These are phyloP conservation scores for Larix sibirica DNA, from an alignment of 83 land plant species.

Conservation along the genomic window DNA sequence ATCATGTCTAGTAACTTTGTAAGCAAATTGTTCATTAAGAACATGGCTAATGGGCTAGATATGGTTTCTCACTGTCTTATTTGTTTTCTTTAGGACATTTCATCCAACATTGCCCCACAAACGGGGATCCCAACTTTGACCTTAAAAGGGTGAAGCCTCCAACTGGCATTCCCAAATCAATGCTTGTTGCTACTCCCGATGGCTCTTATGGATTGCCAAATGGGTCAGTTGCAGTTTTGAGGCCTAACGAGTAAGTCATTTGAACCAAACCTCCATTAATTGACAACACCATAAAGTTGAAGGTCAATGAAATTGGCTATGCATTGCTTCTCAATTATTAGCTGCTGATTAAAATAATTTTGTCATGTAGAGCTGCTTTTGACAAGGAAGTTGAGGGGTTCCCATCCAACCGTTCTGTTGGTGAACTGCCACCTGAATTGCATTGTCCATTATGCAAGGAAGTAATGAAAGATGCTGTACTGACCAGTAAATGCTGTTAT, in stretches of 20 bases:
- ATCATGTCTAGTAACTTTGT: background rate
- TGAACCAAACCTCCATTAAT: background rate
- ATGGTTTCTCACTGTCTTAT: background rate
- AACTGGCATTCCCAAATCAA: conserved; percentile 95
- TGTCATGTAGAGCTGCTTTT: conserved; percentile 79
- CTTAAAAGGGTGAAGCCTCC: conserved; percentile 85
- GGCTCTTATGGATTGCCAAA: conserved; percentile 95
- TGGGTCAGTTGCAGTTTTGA: conserved; percentile 84
- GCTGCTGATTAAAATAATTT: background rate
- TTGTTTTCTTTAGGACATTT: conserved; percentile 74
- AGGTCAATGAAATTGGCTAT: background rate
- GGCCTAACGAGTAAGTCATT: conserved; percentile 82
- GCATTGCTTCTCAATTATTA: background rate
- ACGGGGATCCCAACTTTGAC: conserved; percentile 89
- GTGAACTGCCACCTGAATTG: conserved; percentile 82
- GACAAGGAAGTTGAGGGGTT: conserved; percentile 90
- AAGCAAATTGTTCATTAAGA: background rate
- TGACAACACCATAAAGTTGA: background rate
- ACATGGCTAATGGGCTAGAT: background rate
- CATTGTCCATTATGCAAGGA: conserved; percentile 86
- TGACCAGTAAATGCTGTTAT: conserved; percentile 92
- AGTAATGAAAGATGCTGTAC: conserved; percentile 92
- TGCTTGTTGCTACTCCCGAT: conserved; percentile 91
- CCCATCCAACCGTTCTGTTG: conserved; percentile 55
- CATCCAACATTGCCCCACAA: conserved; percentile 94